These are phyloP conservation scores for Chlamydomonas sphaeroides DNA, from an alignment of 139 green algal genomes.

Conservation along the genomic window DNA sequence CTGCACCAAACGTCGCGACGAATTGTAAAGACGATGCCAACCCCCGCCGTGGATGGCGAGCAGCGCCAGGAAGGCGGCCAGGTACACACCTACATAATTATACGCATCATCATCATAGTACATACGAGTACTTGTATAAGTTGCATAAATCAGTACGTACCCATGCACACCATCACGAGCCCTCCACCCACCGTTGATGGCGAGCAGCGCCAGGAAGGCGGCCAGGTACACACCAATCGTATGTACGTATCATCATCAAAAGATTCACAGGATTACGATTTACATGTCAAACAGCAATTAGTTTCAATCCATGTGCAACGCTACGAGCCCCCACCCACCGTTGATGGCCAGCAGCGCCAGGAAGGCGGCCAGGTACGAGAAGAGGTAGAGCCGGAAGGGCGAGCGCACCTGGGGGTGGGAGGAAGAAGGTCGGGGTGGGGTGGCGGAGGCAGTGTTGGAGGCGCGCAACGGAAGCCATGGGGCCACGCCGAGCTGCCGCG, in stretches of 20 bases:
- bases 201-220: too few species aligned
- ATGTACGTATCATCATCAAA: neutral
- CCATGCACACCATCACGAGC: neutral
- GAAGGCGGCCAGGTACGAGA: slow-evolving; percentile 51
- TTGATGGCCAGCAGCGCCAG: slow-evolving; percentile 44
- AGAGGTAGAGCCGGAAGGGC: slow-evolving; percentile 54
- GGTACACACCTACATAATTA: too few species aligned
- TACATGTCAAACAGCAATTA: neutral
- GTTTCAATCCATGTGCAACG: neutral
- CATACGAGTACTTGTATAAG: neutral
- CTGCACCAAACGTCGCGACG: too few species aligned
- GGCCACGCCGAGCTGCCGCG: too few species aligned
- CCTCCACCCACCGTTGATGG: too few species aligned
- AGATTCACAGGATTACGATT: neutral
- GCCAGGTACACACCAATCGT: too few species aligned
- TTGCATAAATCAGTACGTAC: neutral
- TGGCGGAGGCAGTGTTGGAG: too few species aligned
- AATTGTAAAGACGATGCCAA: too few species aligned
- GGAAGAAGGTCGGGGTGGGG: neutral
- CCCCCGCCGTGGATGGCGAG: too few species aligned
- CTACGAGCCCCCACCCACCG: slow-evolving; percentile 14
- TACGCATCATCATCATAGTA: neutral
- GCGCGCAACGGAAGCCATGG: too few species aligned
- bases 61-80: too few species aligned
- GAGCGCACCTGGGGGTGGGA: neutral